Conservation (phyloP, 768 basidiomycete species). For the Glaciozyma martinii region DNA sequence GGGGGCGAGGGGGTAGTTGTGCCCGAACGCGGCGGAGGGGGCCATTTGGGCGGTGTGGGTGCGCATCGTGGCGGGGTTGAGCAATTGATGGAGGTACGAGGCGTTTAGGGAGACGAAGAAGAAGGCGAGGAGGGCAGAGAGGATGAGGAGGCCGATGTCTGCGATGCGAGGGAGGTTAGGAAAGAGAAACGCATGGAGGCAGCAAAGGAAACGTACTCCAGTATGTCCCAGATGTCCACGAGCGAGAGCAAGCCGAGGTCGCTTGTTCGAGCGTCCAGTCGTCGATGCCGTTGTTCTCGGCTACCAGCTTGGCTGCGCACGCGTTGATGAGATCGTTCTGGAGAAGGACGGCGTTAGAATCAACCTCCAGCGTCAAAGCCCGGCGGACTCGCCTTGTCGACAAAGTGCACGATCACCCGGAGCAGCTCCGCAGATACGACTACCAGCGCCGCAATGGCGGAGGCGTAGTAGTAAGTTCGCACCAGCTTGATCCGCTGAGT, state of each 20-base stretch:
- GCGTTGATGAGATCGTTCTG: conserved; percentile 3
- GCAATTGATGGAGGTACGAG: conserved; percentile 21
- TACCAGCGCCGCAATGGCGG: conserved; percentile 7
- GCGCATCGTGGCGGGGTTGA: conserved; percentile 10
- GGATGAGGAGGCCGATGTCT: conserved; percentile 24
- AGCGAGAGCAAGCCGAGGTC: background rate
- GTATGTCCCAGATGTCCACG: background rate
- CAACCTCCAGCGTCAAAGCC: background rate
- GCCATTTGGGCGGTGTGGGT: background rate
- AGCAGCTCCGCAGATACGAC: conserved; percentile 11
- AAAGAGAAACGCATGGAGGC: no score
- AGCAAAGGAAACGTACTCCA: background rate
- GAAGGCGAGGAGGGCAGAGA: conserved; percentile 19
- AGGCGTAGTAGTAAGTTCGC: conserved; percentile 15
- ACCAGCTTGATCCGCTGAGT: conserved; percentile 10
- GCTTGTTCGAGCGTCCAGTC: conserved; percentile 1
- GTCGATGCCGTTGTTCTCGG: background rate
- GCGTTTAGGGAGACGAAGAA: conserved; percentile 27
- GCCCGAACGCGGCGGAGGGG: background rate
- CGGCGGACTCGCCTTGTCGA: conserved; percentile 1
- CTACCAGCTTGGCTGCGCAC: conserved; percentile 4
- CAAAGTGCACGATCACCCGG: conserved; percentile 13
- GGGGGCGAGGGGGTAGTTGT: background rate
- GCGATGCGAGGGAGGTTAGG: no score
- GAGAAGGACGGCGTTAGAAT: background rate